Conservation (phyloP, 345 rosid genomes). For the Eucalyptus erythrocorys region DNA sequence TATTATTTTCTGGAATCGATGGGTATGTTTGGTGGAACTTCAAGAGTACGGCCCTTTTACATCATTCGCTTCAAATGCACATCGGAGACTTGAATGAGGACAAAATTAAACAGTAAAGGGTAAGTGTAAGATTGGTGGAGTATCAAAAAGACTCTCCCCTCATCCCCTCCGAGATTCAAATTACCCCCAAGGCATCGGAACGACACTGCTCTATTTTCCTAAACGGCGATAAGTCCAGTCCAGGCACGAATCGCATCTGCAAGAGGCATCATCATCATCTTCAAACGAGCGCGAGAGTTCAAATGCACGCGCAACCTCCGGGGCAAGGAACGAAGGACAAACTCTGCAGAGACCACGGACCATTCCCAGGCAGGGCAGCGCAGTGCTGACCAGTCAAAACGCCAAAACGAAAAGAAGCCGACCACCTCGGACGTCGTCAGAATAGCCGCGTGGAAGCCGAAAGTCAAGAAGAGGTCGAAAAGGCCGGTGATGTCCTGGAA, state of each 20-base stretch:
- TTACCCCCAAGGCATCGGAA: background rate
- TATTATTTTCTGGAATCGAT: fast-evolving
- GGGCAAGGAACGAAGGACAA: background rate
- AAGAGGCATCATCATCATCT: background rate
- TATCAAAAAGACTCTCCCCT: background rate
- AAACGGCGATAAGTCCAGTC: background rate
- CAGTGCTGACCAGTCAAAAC: background rate
- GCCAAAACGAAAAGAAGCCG: background rate
- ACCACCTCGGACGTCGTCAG: background rate
- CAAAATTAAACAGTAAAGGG: background rate
- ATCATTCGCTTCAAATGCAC: background rate
- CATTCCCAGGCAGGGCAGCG: background rate
- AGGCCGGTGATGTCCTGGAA: background rate
- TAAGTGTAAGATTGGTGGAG: background rate
- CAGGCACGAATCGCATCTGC: background rate
- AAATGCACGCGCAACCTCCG: background rate
- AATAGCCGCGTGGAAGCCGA: background rate
- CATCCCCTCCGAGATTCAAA: background rate
- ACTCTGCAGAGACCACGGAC: background rate
- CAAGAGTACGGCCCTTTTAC: background rate
- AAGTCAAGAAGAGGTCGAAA: background rate
- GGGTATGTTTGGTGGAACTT: background rate
- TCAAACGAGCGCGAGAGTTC: background rate
- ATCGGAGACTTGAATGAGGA: background rate
- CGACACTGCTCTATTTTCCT: background rate